Evolutionary conservation across 495 filamentous ascomycete species (phyloP), one percentile per base, ranked within the genome.

Genomic region (Penicillium parvum): DNA sequence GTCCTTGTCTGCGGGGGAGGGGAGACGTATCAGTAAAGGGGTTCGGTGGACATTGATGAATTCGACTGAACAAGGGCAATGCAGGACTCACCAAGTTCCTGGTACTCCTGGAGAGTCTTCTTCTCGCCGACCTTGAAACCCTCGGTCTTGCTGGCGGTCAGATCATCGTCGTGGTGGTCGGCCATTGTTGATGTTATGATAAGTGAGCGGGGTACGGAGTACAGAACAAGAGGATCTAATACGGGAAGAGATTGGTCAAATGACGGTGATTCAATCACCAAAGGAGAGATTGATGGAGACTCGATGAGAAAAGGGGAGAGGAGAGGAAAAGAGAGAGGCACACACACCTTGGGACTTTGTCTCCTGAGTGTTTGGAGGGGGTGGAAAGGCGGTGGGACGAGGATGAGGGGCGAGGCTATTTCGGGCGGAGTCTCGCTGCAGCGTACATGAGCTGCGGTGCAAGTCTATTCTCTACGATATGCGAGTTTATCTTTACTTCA

Each of bases 91-190:
- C 92, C 92, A 65, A 98, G 82, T 57, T 96, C 69, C 46, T 85
- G 70, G 68, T 96, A 96, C 66, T 96, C 88, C 42, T 88, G 83
- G 51, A 98, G 76, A 46, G 87, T 90, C 78, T 96, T 96, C 82
- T 96, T 95, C 78, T 96, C 88, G 51, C 89, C 89, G 51, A 96
- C 83, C 77, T 92, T 96, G 83, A 94, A 98, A 54, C 92, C 91
- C 72, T 90, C 82, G 45, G 88, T 95, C 63, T 79, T 76, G 71
- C 88, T 82, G 59, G 91, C 86, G 52, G 82, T 64, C 47, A 96
- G 81, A 53, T 98, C 92, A 36, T 96, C 88, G 0, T 95, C 84
- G 54, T 79, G 65, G 40, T 80, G 69, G 52, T 80, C 77, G 40
- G 85, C 68, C 89, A 94, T 94, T 60, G 56, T 71, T 58, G 50